These are phyloP conservation scores for Pyrenula massariospora DNA, from an alignment of 495 filamentous ascomycete species.

Conservation along the genomic window DNA sequence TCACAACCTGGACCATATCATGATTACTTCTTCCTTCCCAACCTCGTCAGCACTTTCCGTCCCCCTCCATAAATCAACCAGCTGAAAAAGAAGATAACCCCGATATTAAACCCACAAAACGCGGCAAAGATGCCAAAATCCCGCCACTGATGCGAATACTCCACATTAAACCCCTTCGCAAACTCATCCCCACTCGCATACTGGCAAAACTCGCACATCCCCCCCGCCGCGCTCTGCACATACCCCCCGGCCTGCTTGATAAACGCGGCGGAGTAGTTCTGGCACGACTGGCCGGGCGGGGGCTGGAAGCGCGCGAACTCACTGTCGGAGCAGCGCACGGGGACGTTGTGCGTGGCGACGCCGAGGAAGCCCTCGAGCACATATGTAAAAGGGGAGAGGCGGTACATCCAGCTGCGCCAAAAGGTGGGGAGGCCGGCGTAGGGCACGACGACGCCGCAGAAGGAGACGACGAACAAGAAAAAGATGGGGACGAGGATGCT, in stretches of 20 bases:
- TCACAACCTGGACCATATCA: no score
- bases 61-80: slow-evolving; percentile 43
- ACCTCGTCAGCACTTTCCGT: slow-evolving; percentile 26
- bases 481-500: slow-evolving; percentile 55
- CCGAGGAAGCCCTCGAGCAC: slow-evolving; percentile 46
- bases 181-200: slow-evolving; percentile 46
- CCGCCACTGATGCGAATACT: slow-evolving; percentile 47
- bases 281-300: slow-evolving; percentile 38
- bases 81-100: slow-evolving; percentile 34
- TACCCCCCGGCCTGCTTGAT: slow-evolving; percentile 35
- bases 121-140: slow-evolving; percentile 49
- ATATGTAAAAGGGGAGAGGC: slow-evolving; percentile 51
- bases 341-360: slow-evolving; percentile 39
- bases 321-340: slow-evolving; percentile 37
- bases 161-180: slow-evolving; percentile 32
- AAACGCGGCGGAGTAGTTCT: slow-evolving; percentile 35
- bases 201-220: slow-evolving; percentile 50
- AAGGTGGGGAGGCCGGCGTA: slow-evolving; percentile 41
- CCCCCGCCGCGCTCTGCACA: slow-evolving; percentile 28
- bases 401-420: slow-evolving; percentile 61
- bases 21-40: slow-evolving; percentile 3
- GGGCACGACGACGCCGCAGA: slow-evolving; percentile 53
- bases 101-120: slow-evolving; percentile 44
- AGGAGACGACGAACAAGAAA: slow-evolving; percentile 51
- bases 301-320: slow-evolving; percentile 48